Percentiles rank a stretch among this genome's conserved stretches.
phyloP scores from a whole-genome alignment of 1,139 yeast genomes.

The Candida frijolesensis region DNA sequence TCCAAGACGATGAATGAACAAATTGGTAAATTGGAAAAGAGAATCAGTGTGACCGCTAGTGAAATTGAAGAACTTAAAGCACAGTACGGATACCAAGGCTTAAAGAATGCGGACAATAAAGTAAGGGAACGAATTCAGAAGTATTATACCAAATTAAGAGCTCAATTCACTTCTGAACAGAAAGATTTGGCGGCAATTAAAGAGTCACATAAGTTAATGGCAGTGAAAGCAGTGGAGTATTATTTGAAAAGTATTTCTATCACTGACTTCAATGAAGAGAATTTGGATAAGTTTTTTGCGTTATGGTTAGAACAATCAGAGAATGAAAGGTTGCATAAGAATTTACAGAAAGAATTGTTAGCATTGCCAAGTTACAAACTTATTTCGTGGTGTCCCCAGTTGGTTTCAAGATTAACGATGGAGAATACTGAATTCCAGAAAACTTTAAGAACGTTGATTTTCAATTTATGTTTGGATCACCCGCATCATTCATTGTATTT shows the following conservation, averaged over 20 bases:
- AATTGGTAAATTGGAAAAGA: conserved; percentile 40
- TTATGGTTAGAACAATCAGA: conserved; percentile 75
- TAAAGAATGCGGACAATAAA: conserved; percentile 18
- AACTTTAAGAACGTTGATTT: conserved; percentile 51
- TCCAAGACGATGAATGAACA: conserved; percentile 47
- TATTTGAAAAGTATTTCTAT: conserved; percentile 57
- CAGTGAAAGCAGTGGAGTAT: conserved; percentile 58
- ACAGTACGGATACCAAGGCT: conserved; percentile 26
- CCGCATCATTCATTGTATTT: conserved; percentile 81
- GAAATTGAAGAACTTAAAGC: conserved; percentile 54
- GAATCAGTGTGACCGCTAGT: conserved; percentile 37
- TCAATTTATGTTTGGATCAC: conserved; percentile 56
- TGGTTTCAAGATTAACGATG: conserved; percentile 67
- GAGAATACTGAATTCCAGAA: conserved; percentile 57
- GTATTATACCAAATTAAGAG: conserved; percentile 49
- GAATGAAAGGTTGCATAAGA: conserved; percentile 40
- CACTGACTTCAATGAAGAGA: conserved; percentile 54
- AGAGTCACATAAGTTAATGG: conserved; percentile 44
- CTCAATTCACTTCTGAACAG: conserved; percentile 52
- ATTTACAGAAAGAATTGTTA: conserved; percentile 33
- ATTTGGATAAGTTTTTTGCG: conserved; percentile 76
- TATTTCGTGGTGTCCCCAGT: conserved; percentile 81
- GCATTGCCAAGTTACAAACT: conserved; percentile 60
- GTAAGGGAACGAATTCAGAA: conserved; percentile 55
- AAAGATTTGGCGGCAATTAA: conserved; percentile 44